A percentile compares a stretch with the other conserved stretches of the same genome.
Conservation (phyloP, 2,329 filamentous ascomycete species). For the Calonectria fujianensis region DNA sequence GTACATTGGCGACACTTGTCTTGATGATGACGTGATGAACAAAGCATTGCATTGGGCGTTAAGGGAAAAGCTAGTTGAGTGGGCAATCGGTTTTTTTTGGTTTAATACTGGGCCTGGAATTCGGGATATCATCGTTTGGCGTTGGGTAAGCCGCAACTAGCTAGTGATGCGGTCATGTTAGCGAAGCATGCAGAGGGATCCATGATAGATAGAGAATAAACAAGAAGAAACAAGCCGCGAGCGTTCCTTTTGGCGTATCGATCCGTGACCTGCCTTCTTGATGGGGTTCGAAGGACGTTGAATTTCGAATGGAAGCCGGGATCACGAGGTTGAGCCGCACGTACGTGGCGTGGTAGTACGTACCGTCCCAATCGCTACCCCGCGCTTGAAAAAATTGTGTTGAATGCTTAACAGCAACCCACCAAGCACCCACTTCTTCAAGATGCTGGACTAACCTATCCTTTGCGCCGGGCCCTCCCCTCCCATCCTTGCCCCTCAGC, state of each 20-base stretch:
- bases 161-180: constrained; percentile 42
- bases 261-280: constrained; percentile 28
- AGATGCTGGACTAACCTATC: constrained; percentile 39
- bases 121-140: constrained; percentile 48
- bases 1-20: constrained; percentile 41
- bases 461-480: constrained; percentile 32
- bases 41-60: constrained; percentile 56
- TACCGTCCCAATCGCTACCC: constrained; percentile 46
- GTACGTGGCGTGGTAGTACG: constrained; percentile 30
- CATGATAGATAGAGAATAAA: constrained; percentile 37
- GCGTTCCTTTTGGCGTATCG: constrained; percentile 15
- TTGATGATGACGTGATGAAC: constrained; percentile 56
- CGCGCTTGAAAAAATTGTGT: constrained; percentile 43
- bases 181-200: constrained; percentile 40
- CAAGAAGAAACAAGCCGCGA: constrained; percentile 39
- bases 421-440: neutral
- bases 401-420: constrained; percentile 44
- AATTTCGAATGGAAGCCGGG: constrained; percentile 39
- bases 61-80: constrained; percentile 44
- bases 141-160: constrained; percentile 47
- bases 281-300: constrained; percentile 45
- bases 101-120: constrained; percentile 33
- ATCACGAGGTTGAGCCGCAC: constrained; percentile 52
- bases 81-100: constrained; percentile 35
- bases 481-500: constrained; percentile 36